phyloP scores from a whole-genome alignment of 108 stramenopile genomes.

The Epithemia pelagica region DNA sequence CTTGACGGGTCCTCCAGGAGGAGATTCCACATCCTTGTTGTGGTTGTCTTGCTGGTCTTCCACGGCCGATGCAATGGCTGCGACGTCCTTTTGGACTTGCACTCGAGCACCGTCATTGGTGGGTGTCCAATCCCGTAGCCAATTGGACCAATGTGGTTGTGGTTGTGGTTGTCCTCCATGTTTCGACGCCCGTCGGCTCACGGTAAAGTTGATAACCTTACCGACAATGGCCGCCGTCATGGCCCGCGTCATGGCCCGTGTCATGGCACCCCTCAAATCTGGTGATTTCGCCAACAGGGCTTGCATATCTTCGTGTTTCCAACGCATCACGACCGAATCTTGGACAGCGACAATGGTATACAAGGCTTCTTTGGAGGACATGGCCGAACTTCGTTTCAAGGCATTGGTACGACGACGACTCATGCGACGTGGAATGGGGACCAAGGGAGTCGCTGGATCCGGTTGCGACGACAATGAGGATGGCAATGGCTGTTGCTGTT shows the following conservation, averaged over 20 bases:
- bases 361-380: too few relatives aligned
- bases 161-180: neutral
- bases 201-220: slow-evolving; percentile 73
- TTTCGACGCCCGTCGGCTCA: too few relatives aligned
- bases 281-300: slow-evolving; percentile 45
- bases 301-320: slow-evolving; percentile 65
- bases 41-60: too few relatives aligned
- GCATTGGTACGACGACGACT: too few relatives aligned
- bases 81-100: too few relatives aligned
- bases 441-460: too few relatives aligned
- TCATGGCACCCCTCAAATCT: slow-evolving; percentile 55
- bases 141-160: neutral
- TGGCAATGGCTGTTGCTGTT: too few relatives aligned
- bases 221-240: slow-evolving; percentile 73
- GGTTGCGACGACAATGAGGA: too few relatives aligned
- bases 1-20: too few relatives aligned
- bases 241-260: slow-evolving; percentile 67
- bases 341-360: slow-evolving; percentile 51
- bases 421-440: too few relatives aligned
- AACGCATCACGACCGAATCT: slow-evolving; percentile 48
- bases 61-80: too few relatives aligned
- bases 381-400: neutral
- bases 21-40: too few relatives aligned
- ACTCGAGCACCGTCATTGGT: slow-evolving; percentile 10
- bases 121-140: neutral